These are phyloP conservation scores for Cladosporium halotolerans DNA, from an alignment of 2,329 filamentous ascomycete species.

Conservation along the genomic window DNA sequence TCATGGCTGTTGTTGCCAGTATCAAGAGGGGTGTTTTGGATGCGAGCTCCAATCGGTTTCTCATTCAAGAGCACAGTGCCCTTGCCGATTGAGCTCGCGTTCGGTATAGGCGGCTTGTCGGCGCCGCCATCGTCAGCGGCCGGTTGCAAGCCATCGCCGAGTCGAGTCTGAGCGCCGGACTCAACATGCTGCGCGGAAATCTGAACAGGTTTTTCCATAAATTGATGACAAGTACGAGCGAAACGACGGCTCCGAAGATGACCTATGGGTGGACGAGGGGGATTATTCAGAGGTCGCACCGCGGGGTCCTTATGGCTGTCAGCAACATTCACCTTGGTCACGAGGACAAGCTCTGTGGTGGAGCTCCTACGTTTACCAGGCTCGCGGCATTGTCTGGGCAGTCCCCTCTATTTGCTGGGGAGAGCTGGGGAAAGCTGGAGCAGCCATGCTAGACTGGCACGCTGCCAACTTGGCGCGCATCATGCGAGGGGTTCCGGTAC, in stretches of 20 bases:
- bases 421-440: neutral
- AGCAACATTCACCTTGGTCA: conserved; percentile 2
- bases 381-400: conserved; percentile 9
- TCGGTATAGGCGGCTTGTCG: conserved; percentile 12
- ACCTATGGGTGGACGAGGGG: conserved; percentile 1
- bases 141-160: conserved; percentile 6
- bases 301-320: neutral
- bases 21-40: neutral
- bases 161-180: conserved; percentile 11
- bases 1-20: neutral
- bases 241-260: neutral
- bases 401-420: conserved; percentile 5
- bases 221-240: conserved; percentile 7
- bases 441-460: conserved; percentile 3
- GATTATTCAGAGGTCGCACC: neutral
- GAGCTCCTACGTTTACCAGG: conserved; percentile 6
- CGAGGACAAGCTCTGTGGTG: conserved; percentile 7
- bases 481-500: neutral
- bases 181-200: conserved; percentile 13
- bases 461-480: conserved; percentile 10
- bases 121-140: conserved; percentile 12
- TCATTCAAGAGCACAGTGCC: conserved; percentile 11
- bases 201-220: conserved; percentile 13
- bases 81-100: conserved; percentile 11
- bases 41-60: conserved; percentile 9